A percentile compares a stretch with the other conserved stretches of the same genome.
phyloP scores from a whole-genome alignment of 306 rosid genomes.

The Bauhinia variegata region DNA sequence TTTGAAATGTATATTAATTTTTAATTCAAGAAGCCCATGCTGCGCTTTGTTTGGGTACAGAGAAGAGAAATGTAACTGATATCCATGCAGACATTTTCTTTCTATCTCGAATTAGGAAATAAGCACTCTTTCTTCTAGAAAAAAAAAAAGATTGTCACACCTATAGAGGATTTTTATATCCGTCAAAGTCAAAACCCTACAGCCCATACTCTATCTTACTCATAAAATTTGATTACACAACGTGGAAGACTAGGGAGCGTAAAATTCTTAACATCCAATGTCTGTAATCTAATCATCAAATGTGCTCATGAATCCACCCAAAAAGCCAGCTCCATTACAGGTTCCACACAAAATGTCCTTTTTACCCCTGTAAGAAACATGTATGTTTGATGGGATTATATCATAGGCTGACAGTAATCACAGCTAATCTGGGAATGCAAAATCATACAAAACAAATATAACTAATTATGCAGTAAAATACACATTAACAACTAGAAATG shows the following conservation, averaged over 20 bases:
- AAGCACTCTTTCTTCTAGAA: too few species aligned
- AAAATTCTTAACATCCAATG: constrained; percentile 26
- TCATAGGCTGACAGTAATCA: constrained; percentile 5
- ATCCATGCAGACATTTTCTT: too few species aligned
- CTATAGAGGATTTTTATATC: too few species aligned
- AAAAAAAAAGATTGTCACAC: too few species aligned
- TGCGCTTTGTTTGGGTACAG: not conserved
- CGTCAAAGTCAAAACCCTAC: not conserved
- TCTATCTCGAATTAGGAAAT: too few species aligned
- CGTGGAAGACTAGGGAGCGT: too few species aligned
- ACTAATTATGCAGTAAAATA: not conserved
- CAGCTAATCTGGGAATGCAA: not conserved
- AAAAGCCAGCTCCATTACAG: constrained; percentile 95
- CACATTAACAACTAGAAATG: constrained; percentile 5
- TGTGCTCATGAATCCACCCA: constrained; percentile 93
- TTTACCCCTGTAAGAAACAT: constrained; percentile 77
- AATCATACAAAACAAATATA: not conserved
- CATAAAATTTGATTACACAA: not conserved
- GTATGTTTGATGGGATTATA: not conserved
- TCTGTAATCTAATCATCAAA: constrained; percentile 57
- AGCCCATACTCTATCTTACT: not conserved
- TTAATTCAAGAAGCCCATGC: constrained; percentile 17
- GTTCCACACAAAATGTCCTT: constrained; percentile 79
- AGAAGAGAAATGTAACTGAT: too few species aligned
- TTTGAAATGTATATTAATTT: constrained; percentile 22